Evolutionary conservation across 2,329 filamentous ascomycete species (phyloP).

Genomic region (Colletotrichum salicis): DNA sequence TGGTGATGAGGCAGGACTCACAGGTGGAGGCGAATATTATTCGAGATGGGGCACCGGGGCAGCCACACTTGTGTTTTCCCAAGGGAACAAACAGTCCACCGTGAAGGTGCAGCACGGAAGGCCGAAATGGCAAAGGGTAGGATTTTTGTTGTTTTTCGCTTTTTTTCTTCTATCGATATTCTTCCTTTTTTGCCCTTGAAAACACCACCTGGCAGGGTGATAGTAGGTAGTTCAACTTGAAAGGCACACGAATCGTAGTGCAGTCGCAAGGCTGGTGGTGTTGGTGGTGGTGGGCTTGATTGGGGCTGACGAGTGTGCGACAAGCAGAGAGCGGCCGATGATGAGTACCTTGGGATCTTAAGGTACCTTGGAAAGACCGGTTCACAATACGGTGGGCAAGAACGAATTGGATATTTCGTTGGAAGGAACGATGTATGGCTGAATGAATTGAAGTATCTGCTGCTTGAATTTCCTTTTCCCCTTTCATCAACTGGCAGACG

Average conservation of each 20-base stretch:
- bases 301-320: background rate
- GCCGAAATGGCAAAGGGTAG: background rate
- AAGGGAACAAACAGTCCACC: constrained; percentile 16
- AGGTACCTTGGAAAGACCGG: background rate
- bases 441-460: background rate
- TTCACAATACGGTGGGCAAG: background rate
- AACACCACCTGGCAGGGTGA: background rate
- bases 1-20: constrained; percentile 34
- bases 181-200: background rate
- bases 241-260: background rate
- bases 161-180: background rate
- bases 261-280: background rate
- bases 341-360: background rate
- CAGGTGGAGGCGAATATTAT: constrained; percentile 35
- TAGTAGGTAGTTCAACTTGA: background rate
- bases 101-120: background rate
- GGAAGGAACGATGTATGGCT: background rate
- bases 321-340: background rate
- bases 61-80: constrained; percentile 22
- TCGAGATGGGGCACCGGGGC: constrained; percentile 32
- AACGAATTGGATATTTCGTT: background rate
- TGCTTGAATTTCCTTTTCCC: background rate
- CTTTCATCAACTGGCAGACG: background rate
- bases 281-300: background rate
- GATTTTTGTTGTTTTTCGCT: background rate